These are phyloP conservation scores for Alternaria triticina DNA, from an alignment of 2,329 filamentous ascomycete species.

Conservation along the genomic window DNA sequence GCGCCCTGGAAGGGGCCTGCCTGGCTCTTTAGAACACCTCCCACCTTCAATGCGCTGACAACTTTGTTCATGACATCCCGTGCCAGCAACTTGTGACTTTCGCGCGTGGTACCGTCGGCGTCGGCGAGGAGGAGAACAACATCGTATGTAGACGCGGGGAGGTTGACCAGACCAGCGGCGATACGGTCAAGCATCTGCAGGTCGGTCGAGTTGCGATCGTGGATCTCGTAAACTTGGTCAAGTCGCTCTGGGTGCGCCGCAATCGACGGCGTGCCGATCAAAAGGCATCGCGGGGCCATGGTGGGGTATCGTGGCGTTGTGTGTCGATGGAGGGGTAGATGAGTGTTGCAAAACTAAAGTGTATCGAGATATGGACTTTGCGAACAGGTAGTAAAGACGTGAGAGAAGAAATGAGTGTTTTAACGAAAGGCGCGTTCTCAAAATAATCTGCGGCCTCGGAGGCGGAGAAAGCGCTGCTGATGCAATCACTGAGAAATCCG, in stretches of 20 bases:
- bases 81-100: conserved; percentile 69
- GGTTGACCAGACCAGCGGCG: conserved; percentile 76
- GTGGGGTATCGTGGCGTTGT: conserved; percentile 25
- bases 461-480: conserved; percentile 28
- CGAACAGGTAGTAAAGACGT: neutral
- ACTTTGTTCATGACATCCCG: conserved; percentile 73
- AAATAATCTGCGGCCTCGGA: conserved; percentile 36
- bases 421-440: conserved; percentile 12
- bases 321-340: conserved; percentile 1
- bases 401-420: neutral
- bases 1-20: conserved; percentile 64
- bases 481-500: conserved; percentile 6
- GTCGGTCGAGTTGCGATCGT: conserved; percentile 80
- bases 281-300: conserved; percentile 67
- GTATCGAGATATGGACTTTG: neutral
- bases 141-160: conserved; percentile 81
- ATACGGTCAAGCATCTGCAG: conserved; percentile 98
- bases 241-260: conserved; percentile 83
- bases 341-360: neutral
- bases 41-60: conserved; percentile 72
- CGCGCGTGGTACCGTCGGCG: conserved; percentile 67
- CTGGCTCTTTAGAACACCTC: conserved; percentile 72
- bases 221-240: conserved; percentile 70
- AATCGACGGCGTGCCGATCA: conserved; percentile 89
- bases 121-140: conserved; percentile 83